Evolutionary conservation across 768 basidiomycete genomes (phyloP), one percentile per base, ranked within the genome.

Genomic region (Auricularia auricula-judae): DNA sequence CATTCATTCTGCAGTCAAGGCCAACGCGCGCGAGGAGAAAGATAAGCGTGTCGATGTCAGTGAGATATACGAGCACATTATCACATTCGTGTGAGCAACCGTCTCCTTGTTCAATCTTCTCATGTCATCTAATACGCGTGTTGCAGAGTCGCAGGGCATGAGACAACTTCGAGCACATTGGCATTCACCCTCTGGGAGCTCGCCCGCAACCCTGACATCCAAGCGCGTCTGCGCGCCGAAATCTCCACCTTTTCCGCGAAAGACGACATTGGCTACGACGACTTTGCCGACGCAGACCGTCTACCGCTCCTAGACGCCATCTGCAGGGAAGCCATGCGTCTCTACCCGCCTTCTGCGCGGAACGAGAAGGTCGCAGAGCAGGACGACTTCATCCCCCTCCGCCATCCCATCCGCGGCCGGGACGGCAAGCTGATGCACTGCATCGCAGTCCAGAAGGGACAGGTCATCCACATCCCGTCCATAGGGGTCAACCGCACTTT

Each of bases 341-440:
- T 80, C 33, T 74, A 79, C 69, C 77, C 80, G 35, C 72, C 76
- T 2, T 72, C 76, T 0, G 73, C 76, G 10, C 76, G 76, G 56
- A 78, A 74, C 47, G 76, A 80, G 70, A 77, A 79, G 43, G 70
- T 78, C 21, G 76, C 76, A 7, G 65, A 74, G 35, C 66, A 72
- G 47, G 78, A 80, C 69, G 79, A 81, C 67, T 70, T 79, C 29
- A 70, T 81, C 63, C 79, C 80, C 7, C 76, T 80, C 36, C 69
- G 71, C 54, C 68, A 67, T 51, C 75, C 79, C 3, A 68, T 80
- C 61, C 56, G 61, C 58, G 73, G 70, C 33, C 64, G 67, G 8
- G 70, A 72, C 53, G 75, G 75, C n/a, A 62, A 67, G 58, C 67
- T 66, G 33, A 66, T 76, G 33, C 65, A 63, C 18, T 65, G 69